These are phyloP conservation scores for Cytospora leucostoma DNA, from an alignment of 2,329 filamentous ascomycete species.

Conservation along the genomic window DNA sequence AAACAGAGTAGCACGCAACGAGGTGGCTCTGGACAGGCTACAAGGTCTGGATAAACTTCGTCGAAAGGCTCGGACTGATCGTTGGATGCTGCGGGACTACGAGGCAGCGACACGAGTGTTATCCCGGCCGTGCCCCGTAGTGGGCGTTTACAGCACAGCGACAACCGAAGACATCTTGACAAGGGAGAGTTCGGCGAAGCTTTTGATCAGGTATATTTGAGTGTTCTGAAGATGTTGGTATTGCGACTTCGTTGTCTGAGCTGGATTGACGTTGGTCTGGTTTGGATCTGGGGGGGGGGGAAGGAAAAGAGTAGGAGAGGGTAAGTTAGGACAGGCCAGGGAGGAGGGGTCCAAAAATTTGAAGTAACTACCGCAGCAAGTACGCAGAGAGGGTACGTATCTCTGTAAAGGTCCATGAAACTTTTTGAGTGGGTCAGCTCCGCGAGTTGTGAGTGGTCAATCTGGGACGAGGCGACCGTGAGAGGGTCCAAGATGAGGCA, in stretches of 20 bases:
- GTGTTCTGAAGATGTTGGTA: slow-evolving; percentile 41
- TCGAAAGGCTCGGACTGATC: slow-evolving; percentile 69
- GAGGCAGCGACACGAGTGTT: slow-evolving; percentile 54
- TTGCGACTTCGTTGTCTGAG: slow-evolving; percentile 69
- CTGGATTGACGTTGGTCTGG: slow-evolving; percentile 36
- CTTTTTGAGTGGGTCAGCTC: slow-evolving; percentile 19
- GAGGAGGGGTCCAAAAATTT: slow-evolving; percentile 32
- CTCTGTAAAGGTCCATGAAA: slow-evolving; percentile 17
- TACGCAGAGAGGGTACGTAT: background rate
- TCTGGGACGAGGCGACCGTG: background rate
- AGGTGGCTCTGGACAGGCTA: slow-evolving; percentile 54
- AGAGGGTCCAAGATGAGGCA: background rate
- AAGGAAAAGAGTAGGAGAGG: slow-evolving; percentile 35
- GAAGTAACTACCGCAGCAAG: slow-evolving; percentile 24
- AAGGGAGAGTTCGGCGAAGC: slow-evolving; percentile 65
- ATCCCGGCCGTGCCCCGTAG: slow-evolving; percentile 65
- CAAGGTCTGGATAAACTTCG: slow-evolving; percentile 65
- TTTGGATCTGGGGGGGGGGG: slow-evolving; percentile 37
- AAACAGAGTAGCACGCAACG: slow-evolving; percentile 23
- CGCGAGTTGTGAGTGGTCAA: slow-evolving; percentile 20
- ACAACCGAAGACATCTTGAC: slow-evolving; percentile 70
- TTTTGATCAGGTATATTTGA: slow-evolving; percentile 45
- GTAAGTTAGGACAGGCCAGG: slow-evolving; percentile 30
- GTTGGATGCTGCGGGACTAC: slow-evolving; percentile 83
- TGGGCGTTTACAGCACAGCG: slow-evolving; percentile 91